phyloP scores from a whole-genome alignment of 2,329 filamentous ascomycete genomes.

The Neonectria hederae region DNA sequence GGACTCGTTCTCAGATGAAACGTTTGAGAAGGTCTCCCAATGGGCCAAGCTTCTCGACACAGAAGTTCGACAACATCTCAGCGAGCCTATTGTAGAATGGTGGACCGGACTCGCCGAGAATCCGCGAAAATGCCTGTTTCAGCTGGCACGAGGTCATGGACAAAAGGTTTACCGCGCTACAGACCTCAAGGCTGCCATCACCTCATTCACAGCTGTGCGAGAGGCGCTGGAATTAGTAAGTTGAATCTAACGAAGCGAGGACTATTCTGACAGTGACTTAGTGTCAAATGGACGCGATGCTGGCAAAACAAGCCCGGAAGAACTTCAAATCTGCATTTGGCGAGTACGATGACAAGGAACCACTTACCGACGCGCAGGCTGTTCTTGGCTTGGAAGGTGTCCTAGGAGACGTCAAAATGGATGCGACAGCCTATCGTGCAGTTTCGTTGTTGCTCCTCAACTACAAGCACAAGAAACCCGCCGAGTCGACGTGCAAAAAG shows the following conservation, averaged over 20 bases:
- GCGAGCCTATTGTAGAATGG: conserved; percentile 26
- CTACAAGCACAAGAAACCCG: conserved; percentile 25
- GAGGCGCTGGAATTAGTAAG: conserved; percentile 27
- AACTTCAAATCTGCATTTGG: conserved; percentile 23
- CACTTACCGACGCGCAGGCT: conserved; percentile 11
- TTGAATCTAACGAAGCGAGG: not conserved
- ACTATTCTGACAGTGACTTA: conserved; percentile 8
- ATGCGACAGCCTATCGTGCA: conserved; percentile 30
- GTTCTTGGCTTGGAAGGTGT: conserved; percentile 33
- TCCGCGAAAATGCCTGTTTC: conserved; percentile 29
- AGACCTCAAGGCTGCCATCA: conserved; percentile 10
- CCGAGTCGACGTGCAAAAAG: conserved; percentile 30
- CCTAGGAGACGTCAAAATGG: conserved; percentile 31
- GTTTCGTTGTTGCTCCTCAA: conserved; percentile 33
- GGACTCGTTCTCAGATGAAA: conserved; percentile 8
- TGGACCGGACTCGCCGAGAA: conserved; percentile 32
- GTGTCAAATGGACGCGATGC: conserved; percentile 25
- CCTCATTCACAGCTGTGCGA: conserved; percentile 23
- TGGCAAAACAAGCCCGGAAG: conserved; percentile 28
- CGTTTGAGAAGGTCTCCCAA: conserved; percentile 21
- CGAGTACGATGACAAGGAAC: not conserved
- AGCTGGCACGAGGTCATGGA: conserved; percentile 31
- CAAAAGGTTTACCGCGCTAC: conserved; percentile 27
- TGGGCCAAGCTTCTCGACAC: conserved; percentile 31
- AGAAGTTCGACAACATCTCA: conserved; percentile 9